Base-by-base conservation (phyloP, 352 stramenopile genomes). In the Phytopythium vexans region DNA sequence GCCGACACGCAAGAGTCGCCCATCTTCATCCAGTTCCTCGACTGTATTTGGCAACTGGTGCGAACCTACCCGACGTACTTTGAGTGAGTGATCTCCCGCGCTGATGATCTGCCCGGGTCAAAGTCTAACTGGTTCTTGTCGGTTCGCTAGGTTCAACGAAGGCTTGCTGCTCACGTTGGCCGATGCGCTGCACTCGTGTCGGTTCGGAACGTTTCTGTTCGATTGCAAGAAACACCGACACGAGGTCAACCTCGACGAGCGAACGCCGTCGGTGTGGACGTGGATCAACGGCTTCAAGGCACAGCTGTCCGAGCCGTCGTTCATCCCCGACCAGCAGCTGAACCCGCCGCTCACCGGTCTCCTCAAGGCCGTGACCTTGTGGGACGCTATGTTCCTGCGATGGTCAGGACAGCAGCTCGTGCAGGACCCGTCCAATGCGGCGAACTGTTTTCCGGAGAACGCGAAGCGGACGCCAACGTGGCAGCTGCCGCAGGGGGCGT, bases 161-260 rank as follows among this genome's bases (percentile, higher is more conserved):
- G 77, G 77, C 1, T 48, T 96, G 21, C 63, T 99, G 35, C 72
- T 98, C 4, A 74, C 97, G 52, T 71, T 99, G 21, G 92, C 90
- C 0, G 96, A 99, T 52, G 92, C 98, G 42, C 64, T 99, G 27
- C 97, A 99, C 68, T 98, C 89, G 11, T 98, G 96, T 62, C 94
- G 96, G 36, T 99, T 99, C 65, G 97, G 96, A 12, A 99, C 92
- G 11, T 97, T 99, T 49, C 72, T 99, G 36, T 97, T 97, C 49
- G 95, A 99, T 76, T 98, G 86, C 55, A 96, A 96, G 59, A 90
- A 92, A 54, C 75, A 86, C 14, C 77, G 85, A 0, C 50, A 72
- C 4, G 74, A 87, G 32, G 74, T 74, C 0, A 71, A 74, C 33
- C 52, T 94, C 21, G 59, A 83, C 38, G 79, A 71, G 27, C 72